These are phyloP conservation scores for Penicillium hesseltinei DNA, from an alignment of 2,329 filamentous ascomycete species.

Conservation along the genomic window DNA sequence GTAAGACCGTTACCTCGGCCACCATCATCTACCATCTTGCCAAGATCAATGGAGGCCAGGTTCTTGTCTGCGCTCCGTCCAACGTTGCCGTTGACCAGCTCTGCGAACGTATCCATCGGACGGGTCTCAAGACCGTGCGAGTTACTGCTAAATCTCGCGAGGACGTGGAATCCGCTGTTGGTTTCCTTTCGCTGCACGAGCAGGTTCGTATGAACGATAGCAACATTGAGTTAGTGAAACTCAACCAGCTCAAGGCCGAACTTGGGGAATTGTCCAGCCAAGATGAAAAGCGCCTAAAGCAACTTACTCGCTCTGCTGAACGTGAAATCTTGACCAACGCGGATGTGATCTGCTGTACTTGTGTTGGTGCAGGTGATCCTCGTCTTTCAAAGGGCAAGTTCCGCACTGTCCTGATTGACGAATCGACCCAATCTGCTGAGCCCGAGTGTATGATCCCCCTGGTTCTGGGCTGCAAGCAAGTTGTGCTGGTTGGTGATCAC, in stretches of 20 bases:
- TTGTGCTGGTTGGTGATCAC: slow-evolving; percentile 97
- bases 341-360: slow-evolving; percentile 98
- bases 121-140: slow-evolving; percentile 92
- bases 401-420: slow-evolving; percentile 94
- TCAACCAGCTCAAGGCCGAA: slow-evolving; percentile 89
- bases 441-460: slow-evolving; percentile 99
- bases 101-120: slow-evolving; percentile 92
- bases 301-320: slow-evolving; percentile 88
- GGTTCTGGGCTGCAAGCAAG: slow-evolving; percentile 95
- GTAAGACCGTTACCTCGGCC: slow-evolving; percentile 97
- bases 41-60: slow-evolving; percentile 91
- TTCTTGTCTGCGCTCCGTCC: slow-evolving; percentile 93
- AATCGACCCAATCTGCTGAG: slow-evolving; percentile 96
- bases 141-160: slow-evolving; percentile 98
- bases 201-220: slow-evolving; percentile 97
- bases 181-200: slow-evolving; percentile 91
- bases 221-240: slow-evolving; percentile 87
- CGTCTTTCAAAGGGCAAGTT: slow-evolving; percentile 97
- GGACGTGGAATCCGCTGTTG: slow-evolving; percentile 97
- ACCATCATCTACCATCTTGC: slow-evolving; percentile 98
- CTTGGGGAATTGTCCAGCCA: slow-evolving; percentile 88
- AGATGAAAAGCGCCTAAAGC: slow-evolving; percentile 98
- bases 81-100: slow-evolving; percentile 98
- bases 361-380: slow-evolving; percentile 93
- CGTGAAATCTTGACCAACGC: slow-evolving; percentile 92